These are phyloP conservation scores for Beta vulgaris DNA, from an alignment of 148 eudicot species.

Conservation along the genomic window DNA sequence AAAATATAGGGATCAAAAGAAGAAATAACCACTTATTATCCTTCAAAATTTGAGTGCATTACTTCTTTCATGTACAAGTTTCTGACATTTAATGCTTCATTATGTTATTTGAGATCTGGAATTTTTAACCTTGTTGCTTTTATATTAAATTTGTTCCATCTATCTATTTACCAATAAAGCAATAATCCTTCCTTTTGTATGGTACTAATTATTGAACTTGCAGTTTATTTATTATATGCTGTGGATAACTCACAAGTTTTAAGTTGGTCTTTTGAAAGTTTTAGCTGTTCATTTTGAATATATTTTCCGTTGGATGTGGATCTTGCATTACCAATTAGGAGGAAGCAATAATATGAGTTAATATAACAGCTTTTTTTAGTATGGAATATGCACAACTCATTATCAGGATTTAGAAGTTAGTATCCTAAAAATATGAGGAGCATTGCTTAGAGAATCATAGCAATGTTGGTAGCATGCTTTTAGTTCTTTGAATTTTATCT, in stretches of 20 bases:
- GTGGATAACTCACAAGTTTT: not conserved
- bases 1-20: not conserved
- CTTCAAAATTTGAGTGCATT: not conserved
- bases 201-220: not conserved
- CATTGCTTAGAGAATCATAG: not conserved
- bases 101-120: conserved; percentile 11
- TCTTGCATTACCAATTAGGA: conserved; percentile 1
- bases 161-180: too few relatives aligned
- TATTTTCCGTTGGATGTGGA: conserved; percentile 9
- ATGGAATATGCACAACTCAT: too few relatives aligned
- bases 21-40: too few relatives aligned
- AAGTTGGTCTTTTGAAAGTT: not conserved
- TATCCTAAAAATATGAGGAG: too few relatives aligned
- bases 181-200: not conserved
- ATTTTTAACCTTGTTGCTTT: not conserved
- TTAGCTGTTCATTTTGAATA: not conserved
- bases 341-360: too few relatives aligned
- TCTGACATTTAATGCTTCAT: not conserved
- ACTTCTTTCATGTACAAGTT: not conserved
- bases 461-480: not conserved
- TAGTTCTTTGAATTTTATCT: not conserved
- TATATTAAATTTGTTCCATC: too few relatives aligned
- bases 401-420: too few relatives aligned
- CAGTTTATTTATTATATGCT: not conserved
- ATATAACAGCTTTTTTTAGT: not conserved